Conservation (phyloP, 192 early-diverging fungal genomes). For the Polychytrium aggregatum region DNA sequence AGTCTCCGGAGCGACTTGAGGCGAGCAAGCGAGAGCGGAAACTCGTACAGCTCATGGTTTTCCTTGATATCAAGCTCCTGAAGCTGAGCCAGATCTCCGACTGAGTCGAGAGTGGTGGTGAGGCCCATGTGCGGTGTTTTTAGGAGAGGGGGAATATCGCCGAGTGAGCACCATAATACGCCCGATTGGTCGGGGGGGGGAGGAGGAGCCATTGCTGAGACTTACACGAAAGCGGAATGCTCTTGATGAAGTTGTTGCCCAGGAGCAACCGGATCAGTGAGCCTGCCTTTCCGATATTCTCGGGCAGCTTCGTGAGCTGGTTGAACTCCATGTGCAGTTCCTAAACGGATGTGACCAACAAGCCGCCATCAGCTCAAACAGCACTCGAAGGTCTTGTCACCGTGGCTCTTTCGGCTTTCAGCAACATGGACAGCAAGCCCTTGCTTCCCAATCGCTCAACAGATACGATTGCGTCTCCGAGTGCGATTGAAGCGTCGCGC, state of each 20-base stretch:
- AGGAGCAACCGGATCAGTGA: conserved; percentile 13
- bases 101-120: no score
- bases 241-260: conserved; percentile 17
- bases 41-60: conserved; percentile 30
- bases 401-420: no score
- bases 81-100: conserved; percentile 24
- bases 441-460: no score
- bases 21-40: conserved; percentile 19
- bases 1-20: conserved; percentile 18
- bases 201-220: no score
- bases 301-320: conserved; percentile 16
- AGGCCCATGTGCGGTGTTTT: no score
- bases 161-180: no score
- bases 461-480: neutral
- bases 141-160: no score
- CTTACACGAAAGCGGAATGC: conserved; percentile 27
- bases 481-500: no score
- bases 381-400: neutral
- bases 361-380: neutral
- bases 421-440: no score
- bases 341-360: conserved; percentile 9
- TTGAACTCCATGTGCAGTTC: conserved; percentile 23
- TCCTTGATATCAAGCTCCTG: conserved; percentile 34
- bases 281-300: conserved; percentile 13
- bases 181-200: no score